Evolutionary conservation across 768 basidiomycete genomes (phyloP).

Genomic region (Auriculariales sp.): DNA sequence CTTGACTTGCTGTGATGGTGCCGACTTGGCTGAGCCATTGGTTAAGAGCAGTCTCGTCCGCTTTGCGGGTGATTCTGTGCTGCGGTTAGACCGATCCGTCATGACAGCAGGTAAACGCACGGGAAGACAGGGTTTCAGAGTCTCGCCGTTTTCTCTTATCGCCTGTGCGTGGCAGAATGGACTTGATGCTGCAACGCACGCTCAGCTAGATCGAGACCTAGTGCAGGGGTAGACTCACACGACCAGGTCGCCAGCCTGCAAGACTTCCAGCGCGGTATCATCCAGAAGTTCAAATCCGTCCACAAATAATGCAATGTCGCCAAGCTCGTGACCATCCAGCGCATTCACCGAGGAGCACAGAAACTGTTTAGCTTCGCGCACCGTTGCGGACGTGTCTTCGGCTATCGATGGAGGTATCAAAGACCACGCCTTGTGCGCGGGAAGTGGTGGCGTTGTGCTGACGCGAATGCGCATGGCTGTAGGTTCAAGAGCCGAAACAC

Average conservation of each 20-base stretch:
- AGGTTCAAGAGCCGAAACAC: too few relatives aligned
- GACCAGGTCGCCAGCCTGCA: background rate
- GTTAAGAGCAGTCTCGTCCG: background rate
- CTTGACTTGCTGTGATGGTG: background rate
- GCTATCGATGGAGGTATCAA: background rate
- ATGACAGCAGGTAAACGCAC: background rate
- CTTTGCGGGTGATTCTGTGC: background rate
- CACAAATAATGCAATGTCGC: background rate
- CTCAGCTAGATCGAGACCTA: background rate
- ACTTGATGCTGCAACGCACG: background rate
- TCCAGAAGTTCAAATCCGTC: background rate
- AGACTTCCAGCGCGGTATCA: background rate
- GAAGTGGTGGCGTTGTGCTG: background rate
- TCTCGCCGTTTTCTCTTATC: background rate
- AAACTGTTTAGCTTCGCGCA: background rate
- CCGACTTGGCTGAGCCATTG: background rate
- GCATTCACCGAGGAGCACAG: background rate
- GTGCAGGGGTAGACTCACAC: background rate
- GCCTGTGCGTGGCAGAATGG: background rate
- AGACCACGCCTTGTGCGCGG: background rate
- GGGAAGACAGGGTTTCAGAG: background rate
- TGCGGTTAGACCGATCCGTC: background rate
- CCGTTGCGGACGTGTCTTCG: background rate
- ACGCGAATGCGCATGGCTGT: background rate
- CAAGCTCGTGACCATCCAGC: background rate